phyloP scores from a whole-genome alignment of 441 rosid species.

The Eutrema salsugineum region DNA sequence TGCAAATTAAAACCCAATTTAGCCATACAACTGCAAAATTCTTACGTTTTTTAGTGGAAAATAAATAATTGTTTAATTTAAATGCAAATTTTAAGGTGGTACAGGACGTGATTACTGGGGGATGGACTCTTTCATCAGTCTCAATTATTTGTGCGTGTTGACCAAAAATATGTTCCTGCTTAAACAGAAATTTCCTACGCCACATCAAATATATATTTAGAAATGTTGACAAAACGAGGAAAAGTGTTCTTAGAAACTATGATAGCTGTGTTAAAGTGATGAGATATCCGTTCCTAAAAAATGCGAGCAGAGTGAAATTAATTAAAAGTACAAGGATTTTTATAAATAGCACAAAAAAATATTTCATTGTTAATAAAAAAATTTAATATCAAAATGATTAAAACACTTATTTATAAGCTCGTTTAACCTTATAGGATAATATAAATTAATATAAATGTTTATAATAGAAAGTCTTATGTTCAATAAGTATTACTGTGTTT shows the following conservation, averaged over 20 bases:
- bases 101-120: conserved; percentile 1
- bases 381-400: too few relatives aligned
- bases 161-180: not conserved
- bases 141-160: conserved; percentile 35
- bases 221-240: not conserved
- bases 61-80: too few relatives aligned
- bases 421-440: too few relatives aligned
- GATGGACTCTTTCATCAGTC: conserved; percentile 13
- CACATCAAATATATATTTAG: not conserved
- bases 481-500: too few relatives aligned
- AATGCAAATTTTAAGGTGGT: conserved; percentile 15
- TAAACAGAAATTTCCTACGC: not conserved
- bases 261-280: not conserved
- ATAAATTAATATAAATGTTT: too few relatives aligned
- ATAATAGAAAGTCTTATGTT: too few relatives aligned
- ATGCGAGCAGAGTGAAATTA: not conserved
- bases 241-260: not conserved
- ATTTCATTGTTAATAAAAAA: too few relatives aligned
- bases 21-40: conserved; percentile 3
- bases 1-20: not conserved
- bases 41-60: not conserved
- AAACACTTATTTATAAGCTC: too few relatives aligned
- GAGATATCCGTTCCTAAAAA: not conserved
- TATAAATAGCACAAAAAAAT: too few relatives aligned
- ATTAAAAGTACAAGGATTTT: too few relatives aligned